Conservation (phyloP, 164 flowering plant species). For the Sedum album region DNA sequence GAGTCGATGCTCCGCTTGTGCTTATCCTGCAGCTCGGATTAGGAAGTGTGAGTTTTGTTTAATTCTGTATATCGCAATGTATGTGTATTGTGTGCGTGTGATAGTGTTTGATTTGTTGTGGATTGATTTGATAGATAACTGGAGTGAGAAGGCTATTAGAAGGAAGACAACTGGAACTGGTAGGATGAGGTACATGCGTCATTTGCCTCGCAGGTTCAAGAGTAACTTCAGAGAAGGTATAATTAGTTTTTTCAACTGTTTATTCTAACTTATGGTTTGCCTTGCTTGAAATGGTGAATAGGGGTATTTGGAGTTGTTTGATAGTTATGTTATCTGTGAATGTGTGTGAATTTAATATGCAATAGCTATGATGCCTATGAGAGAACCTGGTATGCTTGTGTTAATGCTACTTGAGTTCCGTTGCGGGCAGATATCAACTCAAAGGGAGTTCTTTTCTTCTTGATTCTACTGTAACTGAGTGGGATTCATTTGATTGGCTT, state of each 20-base stretch:
- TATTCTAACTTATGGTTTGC: background rate
- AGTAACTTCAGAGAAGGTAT: conserved; percentile 40
- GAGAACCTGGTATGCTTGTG: background rate
- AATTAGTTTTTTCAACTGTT: background rate
- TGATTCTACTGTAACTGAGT: background rate
- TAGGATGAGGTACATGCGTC: conserved; percentile 36
- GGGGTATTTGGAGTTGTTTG: background rate
- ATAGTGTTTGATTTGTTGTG: background rate
- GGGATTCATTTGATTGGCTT: background rate
- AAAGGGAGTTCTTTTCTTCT: background rate
- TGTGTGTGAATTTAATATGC: background rate
- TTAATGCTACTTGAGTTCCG: background rate
- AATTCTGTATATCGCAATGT: too few species aligned
- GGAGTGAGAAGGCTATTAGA: conserved; percentile 38
- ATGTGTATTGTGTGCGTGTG: background rate
- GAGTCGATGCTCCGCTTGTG: conserved; percentile 89
- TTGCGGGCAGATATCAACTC: background rate
- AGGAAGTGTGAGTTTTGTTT: conserved; percentile 44
- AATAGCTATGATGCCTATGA: background rate
- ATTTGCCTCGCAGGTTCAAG: conserved; percentile 36
- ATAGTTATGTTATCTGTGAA: background rate
- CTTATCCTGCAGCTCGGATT: conserved; percentile 61
- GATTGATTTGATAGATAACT: conserved; percentile 21
- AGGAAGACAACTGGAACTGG: conserved; percentile 44
- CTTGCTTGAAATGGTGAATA: background rate